A percentile compares a stretch with the other conserved stretches of the same genome.
Evolutionary conservation across 176 grass and related monocot genomes (phyloP).

Genomic region (Carex cristatella): DNA sequence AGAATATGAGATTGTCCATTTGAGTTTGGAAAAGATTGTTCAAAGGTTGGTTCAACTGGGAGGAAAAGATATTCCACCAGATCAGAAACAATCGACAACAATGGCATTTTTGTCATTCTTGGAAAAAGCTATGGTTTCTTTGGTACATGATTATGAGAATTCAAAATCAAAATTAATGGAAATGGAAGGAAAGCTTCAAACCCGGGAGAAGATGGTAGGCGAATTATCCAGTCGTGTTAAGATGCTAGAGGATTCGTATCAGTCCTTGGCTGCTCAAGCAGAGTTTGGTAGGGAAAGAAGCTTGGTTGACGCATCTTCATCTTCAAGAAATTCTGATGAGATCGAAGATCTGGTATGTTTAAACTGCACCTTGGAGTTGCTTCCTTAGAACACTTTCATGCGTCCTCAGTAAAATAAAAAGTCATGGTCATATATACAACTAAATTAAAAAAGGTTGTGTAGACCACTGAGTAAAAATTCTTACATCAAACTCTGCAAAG

Average conservation of each 20-base stretch:
- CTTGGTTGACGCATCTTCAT: constrained; percentile 63
- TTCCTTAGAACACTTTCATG: neutral
- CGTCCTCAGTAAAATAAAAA: neutral
- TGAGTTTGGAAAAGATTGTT: constrained; percentile 74
- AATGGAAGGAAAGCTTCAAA: constrained; percentile 69
- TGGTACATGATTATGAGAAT: constrained; percentile 53
- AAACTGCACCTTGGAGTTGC: constrained; percentile 19
- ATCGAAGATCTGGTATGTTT: constrained; percentile 75
- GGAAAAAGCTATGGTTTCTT: constrained; percentile 68
- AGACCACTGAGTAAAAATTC: neutral
- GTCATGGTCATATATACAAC: neutral
- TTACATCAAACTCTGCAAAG: neutral
- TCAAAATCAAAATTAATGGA: constrained; percentile 73
- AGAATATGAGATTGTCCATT: constrained; percentile 39
- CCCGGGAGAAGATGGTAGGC: constrained; percentile 53
- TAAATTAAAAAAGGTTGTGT: neutral
- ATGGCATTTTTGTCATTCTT: constrained; percentile 59
- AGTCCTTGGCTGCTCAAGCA: constrained; percentile 44
- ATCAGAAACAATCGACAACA: constrained; percentile 53
- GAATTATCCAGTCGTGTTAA: constrained; percentile 72
- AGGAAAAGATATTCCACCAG: constrained; percentile 52
- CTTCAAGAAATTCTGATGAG: constrained; percentile 61
- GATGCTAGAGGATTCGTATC: constrained; percentile 59
- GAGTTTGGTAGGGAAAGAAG: constrained; percentile 62
- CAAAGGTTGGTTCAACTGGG: constrained; percentile 57